Conservation (phyloP, 495 filamentous ascomycete species). For the Amniculicola lignicola region DNA sequence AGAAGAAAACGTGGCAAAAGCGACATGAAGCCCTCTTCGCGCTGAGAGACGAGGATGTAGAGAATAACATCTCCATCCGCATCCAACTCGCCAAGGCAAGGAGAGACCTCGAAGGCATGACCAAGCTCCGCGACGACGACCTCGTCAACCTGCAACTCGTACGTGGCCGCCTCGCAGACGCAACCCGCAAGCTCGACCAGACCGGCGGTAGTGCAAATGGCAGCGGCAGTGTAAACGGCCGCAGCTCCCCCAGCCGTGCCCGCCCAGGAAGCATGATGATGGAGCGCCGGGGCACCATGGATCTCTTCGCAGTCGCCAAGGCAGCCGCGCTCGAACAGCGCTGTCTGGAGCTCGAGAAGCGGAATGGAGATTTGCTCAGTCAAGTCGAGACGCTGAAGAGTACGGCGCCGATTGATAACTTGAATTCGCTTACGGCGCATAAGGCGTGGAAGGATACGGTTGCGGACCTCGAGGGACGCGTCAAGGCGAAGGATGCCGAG, state of each 20-base stretch:
- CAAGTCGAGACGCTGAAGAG: conserved; percentile 21
- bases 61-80: conserved; percentile 39
- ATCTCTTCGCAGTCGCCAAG: conserved; percentile 38
- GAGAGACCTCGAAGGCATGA: conserved; percentile 36
- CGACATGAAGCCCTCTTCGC: conserved; percentile 39
- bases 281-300: conserved; percentile 31
- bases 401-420: conserved; percentile 19
- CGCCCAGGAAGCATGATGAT: conserved; percentile 25
- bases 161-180: conserved; percentile 35
- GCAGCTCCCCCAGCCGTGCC: conserved; percentile 2
- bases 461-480: conserved; percentile 17
- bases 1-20: conserved; percentile 34
- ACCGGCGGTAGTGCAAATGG: neutral
- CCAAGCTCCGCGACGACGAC: conserved; percentile 39
- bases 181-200: conserved; percentile 31
- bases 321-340: conserved; percentile 39
- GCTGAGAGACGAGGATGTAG: conserved; percentile 40
- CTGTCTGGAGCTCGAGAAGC: conserved; percentile 37
- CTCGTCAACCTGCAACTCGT: conserved; percentile 36
- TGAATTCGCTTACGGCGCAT: conserved; percentile 28
- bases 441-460: conserved; percentile 32
- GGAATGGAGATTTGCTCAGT: conserved; percentile 30
- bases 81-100: conserved; percentile 38
- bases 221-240: neutral
- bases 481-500: conserved; percentile 29